Conservation (phyloP, 352 stramenopile species). For the Globisporangium emineosum region DNA sequence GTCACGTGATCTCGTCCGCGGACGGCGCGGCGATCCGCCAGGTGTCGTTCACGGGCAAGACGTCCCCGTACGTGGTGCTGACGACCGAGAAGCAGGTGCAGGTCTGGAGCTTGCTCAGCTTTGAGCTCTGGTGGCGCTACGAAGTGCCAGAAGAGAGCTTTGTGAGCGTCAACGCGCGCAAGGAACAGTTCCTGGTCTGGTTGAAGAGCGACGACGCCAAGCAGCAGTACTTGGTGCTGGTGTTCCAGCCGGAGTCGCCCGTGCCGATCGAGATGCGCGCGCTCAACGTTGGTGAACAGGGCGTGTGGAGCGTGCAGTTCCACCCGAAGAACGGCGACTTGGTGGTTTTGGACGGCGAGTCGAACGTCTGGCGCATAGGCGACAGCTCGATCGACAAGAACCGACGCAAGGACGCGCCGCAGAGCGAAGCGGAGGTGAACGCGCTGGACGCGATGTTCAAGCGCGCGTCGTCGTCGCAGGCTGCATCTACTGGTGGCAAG, state of each 20-base stretch:
- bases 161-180: slow-evolving; percentile 30
- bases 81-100: slow-evolving; percentile 57
- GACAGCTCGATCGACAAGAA: slow-evolving; percentile 36
- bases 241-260: slow-evolving; percentile 44
- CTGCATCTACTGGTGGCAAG: slow-evolving; percentile 11
- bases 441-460: slow-evolving; percentile 47
- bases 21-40: slow-evolving; percentile 51
- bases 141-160: slow-evolving; percentile 35
- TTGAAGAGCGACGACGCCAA: slow-evolving; percentile 20
- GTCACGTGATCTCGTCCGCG: slow-evolving; percentile 65
- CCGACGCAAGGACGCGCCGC: slow-evolving; percentile 29
- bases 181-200: slow-evolving; percentile 54
- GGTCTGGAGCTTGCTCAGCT: slow-evolving; percentile 70
- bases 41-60: slow-evolving; percentile 56
- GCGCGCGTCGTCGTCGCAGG: slow-evolving; percentile 21
- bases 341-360: slow-evolving; percentile 47
- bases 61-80: slow-evolving; percentile 62
- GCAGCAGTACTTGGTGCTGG: slow-evolving; percentile 42
- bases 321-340: slow-evolving; percentile 61
- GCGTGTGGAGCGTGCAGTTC: slow-evolving; percentile 52
- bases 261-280: slow-evolving; percentile 49
- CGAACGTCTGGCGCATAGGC: slow-evolving; percentile 61
- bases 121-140: slow-evolving; percentile 74
- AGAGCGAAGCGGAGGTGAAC: slow-evolving; percentile 32
- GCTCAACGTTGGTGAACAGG: slow-evolving; percentile 25